Evolutionary conservation across 106 monocot species (phyloP).

Genomic region (Dactylorhiza incarnata): DNA sequence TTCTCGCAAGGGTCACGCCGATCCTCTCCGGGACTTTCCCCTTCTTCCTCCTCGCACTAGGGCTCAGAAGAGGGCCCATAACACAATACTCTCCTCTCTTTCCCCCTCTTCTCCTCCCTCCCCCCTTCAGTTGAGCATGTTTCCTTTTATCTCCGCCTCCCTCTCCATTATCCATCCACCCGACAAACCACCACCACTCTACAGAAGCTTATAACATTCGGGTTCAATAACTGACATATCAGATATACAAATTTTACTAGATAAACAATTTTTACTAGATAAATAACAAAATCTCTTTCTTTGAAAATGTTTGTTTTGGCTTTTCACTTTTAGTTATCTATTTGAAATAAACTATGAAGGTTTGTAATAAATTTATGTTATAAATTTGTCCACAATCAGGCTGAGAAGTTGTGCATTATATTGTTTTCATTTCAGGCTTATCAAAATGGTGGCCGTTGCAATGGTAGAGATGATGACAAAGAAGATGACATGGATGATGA

Average conservation of each 20-base stretch:
- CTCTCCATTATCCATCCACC: too few relatives aligned
- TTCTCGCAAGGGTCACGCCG: too few relatives aligned
- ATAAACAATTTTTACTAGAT: not conserved
- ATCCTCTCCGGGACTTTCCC: too few relatives aligned
- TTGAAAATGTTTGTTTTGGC: not conserved
- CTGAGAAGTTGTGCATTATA: not conserved
- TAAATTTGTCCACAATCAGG: not conserved
- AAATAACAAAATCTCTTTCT: not conserved
- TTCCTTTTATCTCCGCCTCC: too few relatives aligned
- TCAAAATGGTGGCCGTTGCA: slow-evolving; percentile 26
- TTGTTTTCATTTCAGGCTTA: slow-evolving; percentile 10
- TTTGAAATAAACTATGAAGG: not conserved
- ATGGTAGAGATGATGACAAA: slow-evolving; percentile 6
- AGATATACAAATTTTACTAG: not conserved
- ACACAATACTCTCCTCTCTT: too few relatives aligned
- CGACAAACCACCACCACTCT: not conserved
- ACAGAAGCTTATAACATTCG: not conserved
- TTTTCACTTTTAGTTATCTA: slow-evolving; percentile 1
- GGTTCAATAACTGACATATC: too few relatives aligned
- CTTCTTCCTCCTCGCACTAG: too few relatives aligned
- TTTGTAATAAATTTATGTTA: not conserved
- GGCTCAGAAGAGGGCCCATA: too few relatives aligned
- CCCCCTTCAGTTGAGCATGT: too few relatives aligned
- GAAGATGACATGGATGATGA: slow-evolving; percentile 12
- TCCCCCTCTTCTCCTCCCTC: too few relatives aligned